Evolutionary conservation across 2,329 filamentous ascomycete species (phyloP), one percentile per base, ranked within the genome.

Genomic region (Sporothrix pallida): DNA sequence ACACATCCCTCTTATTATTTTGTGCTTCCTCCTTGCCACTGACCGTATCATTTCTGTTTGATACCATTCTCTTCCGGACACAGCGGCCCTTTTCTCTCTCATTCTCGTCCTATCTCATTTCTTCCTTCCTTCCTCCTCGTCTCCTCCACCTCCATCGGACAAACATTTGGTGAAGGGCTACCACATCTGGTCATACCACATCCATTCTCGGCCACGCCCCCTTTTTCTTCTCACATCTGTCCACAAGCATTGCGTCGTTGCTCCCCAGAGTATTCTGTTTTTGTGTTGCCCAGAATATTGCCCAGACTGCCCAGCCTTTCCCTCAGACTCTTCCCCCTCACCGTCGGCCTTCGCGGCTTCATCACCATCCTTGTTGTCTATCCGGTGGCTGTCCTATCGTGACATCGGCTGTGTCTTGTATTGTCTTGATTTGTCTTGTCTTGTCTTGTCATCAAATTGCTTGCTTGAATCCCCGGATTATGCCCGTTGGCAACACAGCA

Each of bases 401-500:
- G 60, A 46, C 60, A 9, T 65, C 1, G n/a, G 7, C 15, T 44
- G 37, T 9, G 8, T 44, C 10, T 44, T n/a, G 37, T 65, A 9
- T 44, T 13, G 37, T 23, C 31, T 54, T 23, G 48, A 37, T 37
- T 37, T 13, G 37, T 44, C 10, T 44, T n/a, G 37, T 46, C 17
- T 44, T 13, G 17, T 23, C 31, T 54, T 54, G 48, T 54, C 20
- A 37, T 37, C 4, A 37, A 37, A 5, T 37, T 37, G 17, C 13
- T 20, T 46, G 17, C 13, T 44, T 65, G 37, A 12, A 46, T 65
- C 46, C 42, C 60, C 60, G 37, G 37, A 65, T 42, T 65, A 65
- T 65, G 60, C n/a, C 60, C 60, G 60, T 65, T 65, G n/a, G n/a
- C 60, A 65, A 15, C 60, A 23, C n/a, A 46, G 60, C 9, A 44